Conservation (phyloP, 164 flowering plant species). For the Tetrastigma voinierianum region DNA sequence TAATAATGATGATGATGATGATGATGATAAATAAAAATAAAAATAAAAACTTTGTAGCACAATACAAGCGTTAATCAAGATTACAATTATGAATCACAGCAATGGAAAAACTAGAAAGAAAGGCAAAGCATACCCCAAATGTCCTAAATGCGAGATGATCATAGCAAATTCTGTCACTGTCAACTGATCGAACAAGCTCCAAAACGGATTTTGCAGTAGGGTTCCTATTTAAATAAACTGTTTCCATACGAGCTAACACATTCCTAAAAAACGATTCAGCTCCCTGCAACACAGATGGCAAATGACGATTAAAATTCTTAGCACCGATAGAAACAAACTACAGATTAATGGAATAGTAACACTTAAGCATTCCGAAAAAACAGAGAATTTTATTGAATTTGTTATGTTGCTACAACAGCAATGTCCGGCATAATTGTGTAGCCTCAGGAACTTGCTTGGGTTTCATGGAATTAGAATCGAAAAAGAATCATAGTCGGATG, state of each 20-base stretch:
- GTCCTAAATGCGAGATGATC: slow-evolving; percentile 93
- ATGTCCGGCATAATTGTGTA: no score
- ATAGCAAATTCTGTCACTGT: slow-evolving; percentile 57
- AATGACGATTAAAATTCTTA: slow-evolving; percentile 6
- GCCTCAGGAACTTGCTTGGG: no score
- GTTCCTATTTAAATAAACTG: slow-evolving; percentile 74
- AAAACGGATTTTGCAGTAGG: slow-evolving; percentile 78
- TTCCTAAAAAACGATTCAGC: slow-evolving; percentile 75
- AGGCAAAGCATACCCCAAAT: slow-evolving; percentile 58
- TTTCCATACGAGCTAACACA: slow-evolving; percentile 64
- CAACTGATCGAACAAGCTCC: slow-evolving; percentile 69
- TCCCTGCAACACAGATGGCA: slow-evolving; percentile 36
- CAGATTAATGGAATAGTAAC: not conserved
- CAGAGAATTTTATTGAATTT: no score
- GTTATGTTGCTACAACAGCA: no score
- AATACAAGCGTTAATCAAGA: not conserved
- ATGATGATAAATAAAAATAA: no score
- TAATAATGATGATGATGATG: no score
- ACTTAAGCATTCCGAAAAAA: not conserved
- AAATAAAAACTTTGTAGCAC: not conserved
- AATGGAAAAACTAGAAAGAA: not conserved
- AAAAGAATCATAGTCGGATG: no score
- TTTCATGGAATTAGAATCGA: no score
- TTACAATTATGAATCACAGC: not conserved
- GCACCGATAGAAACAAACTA: slow-evolving; percentile 5